These are phyloP conservation scores for Panus rudis DNA, from an alignment of 768 basidiomycete species.

Conservation along the genomic window DNA sequence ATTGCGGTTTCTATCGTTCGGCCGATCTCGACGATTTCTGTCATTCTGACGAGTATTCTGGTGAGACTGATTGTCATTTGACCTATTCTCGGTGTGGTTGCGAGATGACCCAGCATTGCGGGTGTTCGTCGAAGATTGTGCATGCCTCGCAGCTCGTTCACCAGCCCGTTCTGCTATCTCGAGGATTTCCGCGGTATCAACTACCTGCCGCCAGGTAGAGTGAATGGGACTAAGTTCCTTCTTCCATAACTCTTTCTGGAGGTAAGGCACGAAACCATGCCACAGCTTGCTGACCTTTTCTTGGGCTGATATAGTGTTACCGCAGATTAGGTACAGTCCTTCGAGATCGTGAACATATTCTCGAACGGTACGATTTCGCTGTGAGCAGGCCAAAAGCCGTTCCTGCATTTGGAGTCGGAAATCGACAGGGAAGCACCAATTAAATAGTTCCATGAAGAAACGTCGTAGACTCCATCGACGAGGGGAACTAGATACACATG, in stretches of 20 bases:
- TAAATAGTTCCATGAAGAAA: conserved; percentile 14
- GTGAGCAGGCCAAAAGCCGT: background rate
- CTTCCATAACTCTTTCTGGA: conserved; percentile 25
- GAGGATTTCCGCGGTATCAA: too few relatives aligned
- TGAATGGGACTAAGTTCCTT: conserved; percentile 22
- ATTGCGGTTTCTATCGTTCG: too few relatives aligned
- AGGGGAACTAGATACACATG: too few relatives aligned
- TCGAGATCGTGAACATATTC: conserved; percentile 14
- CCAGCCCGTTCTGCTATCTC: too few relatives aligned
- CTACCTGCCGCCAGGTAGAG: conserved; percentile 16
- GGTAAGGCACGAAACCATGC: conserved; percentile 20
- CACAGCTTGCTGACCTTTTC: conserved; percentile 29
- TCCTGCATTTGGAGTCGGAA: conserved; percentile 11
- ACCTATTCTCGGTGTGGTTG: too few relatives aligned
- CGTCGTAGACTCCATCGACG: too few relatives aligned
- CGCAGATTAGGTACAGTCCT: conserved; percentile 9
- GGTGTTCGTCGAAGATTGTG: too few relatives aligned
- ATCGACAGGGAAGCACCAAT: conserved; percentile 18
- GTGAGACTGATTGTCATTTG: too few relatives aligned
- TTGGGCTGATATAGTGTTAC: conserved; percentile 2
- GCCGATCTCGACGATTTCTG: too few relatives aligned
- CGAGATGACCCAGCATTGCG: too few relatives aligned
- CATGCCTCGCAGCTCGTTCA: too few relatives aligned
- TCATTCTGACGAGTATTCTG: too few relatives aligned
- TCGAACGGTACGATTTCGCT: conserved; percentile 4